Evolutionary conservation across 352 stramenopile genomes (phyloP), one percentile per base, ranked within the genome.

Genomic region (Phytophthora fragariae): DNA sequence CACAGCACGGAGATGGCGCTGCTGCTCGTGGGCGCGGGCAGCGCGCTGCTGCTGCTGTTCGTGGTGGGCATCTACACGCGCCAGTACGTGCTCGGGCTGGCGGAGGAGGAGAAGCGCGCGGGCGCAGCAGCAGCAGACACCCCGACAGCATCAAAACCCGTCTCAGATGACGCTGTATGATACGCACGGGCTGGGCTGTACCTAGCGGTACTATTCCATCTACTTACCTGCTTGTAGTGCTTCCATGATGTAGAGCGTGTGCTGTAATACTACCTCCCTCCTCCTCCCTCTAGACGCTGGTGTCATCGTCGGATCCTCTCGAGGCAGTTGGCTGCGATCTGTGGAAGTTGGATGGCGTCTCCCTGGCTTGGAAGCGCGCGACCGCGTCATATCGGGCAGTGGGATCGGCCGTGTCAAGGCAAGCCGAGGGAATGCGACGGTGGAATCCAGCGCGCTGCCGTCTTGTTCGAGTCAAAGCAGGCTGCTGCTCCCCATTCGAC

Each of bases 1-100:
- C 79, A 85, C 19, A 80, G 64, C 24, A 88, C 85, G 5, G 79
- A 90, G 49, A 66, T 91, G 61, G 57, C 81, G 6, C 59, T 94
- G 62, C 65, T 93, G 39, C 49, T 92, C 6, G 78, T 93, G 11
- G 88, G 88, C 6, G 78, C 80, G 3, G 61, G 52, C 0, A 92
- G 85, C 11, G 85, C 85, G 1, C 63, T 94, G 24, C 57, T 85
- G 29, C 62, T 94, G 71, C 79, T 94, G 7, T 73, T 76, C 27
- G 74, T 94, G 29, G 80, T 93, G 37, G 88, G 88, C 1, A 77
- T 82, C 14, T 92, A 92, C 65, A 92, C 88, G 35, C 81, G 88
- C 24, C 89, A 91, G 61, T 86, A 94, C 66, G 80, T 94, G 35
- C 62, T 92, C 53, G 70, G 57, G 29, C 65, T 94, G 12, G 83